Evolutionary conservation across 2,329 filamentous ascomycete genomes (phyloP), one percentile per base, ranked within the genome.

Genomic region (Colletotrichum sp.): DNA sequence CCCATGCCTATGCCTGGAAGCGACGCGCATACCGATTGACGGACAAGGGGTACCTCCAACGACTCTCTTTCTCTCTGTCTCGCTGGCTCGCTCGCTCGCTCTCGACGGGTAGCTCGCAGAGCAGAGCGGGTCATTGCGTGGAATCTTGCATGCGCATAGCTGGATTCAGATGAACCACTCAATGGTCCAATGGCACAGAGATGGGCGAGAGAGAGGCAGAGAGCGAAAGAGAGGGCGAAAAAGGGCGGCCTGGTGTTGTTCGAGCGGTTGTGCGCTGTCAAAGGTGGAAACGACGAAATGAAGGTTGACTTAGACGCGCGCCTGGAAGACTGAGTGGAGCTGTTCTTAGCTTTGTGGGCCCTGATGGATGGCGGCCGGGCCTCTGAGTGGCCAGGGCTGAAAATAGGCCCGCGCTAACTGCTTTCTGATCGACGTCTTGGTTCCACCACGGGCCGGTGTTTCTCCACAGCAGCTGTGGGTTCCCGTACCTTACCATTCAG

Each of bases 261-360:
- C 18, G n/a, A n/a, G 60, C 24, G 13, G 48, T 43, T 13, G 52
- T 26, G 26, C 15, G 64, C 38, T 67, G 71, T 61, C 28, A 66
- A 66, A 58, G 55, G 61, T 65, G 43, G 48, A 48, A 67, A 62
- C n/a, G 55, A 26, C 16, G 56, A 65, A 69, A 72, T 76, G 66
- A 71, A 66, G 71, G 52, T 75, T 43, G 16, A 34, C 43, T 74
- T 77, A 77, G 75, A 77, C 75, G 75, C 75, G 75, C 75, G 75
- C 75, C 72, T 77, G 64, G 62, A 71, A n/a, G 43, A 2, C 55
- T n/a, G 61, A 52, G 43, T 65, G 66, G 75, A 30, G 38, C 69
- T 16, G 28, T 62, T 58, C 30, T 56, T 55, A 26, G 28, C n/a
- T 36, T 30, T 26, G 62, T 72, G 73, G 73, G 56, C 55, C 9